Evolutionary conservation across 352 stramenopile genomes (phyloP).

Genomic region (Phytophthora agathidicida): DNA sequence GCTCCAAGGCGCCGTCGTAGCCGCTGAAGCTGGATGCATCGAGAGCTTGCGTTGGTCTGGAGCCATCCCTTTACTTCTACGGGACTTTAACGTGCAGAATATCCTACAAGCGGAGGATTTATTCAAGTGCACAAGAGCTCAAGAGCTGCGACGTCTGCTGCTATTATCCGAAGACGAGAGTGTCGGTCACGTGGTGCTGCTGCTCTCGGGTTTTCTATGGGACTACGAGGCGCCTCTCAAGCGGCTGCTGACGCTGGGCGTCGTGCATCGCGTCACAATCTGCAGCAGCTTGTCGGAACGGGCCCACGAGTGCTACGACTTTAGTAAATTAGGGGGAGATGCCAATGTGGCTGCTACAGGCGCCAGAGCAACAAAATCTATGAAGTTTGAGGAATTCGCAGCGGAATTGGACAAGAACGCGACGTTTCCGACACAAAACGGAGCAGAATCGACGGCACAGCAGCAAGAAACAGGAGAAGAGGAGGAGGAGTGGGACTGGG

Average conservation of each 20-base stretch:
- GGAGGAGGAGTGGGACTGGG: slow-evolving; percentile 64
- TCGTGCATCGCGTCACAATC: slow-evolving; percentile 51
- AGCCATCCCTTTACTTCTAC: slow-evolving; percentile 67
- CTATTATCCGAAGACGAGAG: slow-evolving; percentile 14
- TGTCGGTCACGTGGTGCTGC: slow-evolving; percentile 53
- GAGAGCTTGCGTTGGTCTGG: slow-evolving; percentile 74
- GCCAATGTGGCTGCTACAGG: slow-evolving; percentile 5
- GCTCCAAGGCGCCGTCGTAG: slow-evolving; percentile 54
- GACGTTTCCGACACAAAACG: slow-evolving; percentile 12
- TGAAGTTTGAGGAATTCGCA: slow-evolving; percentile 62
- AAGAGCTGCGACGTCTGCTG: slow-evolving; percentile 30
- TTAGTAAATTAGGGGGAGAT: slow-evolving; percentile 23
- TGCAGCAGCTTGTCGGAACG: slow-evolving; percentile 73
- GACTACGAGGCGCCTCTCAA: slow-evolving; percentile 51
- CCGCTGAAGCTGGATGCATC: slow-evolving; percentile 56
- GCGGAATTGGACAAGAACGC: slow-evolving; percentile 25
- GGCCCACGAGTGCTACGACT: slow-evolving; percentile 74
- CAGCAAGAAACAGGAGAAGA: not conserved
- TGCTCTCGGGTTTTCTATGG: slow-evolving; percentile 69
- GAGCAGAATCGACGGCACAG: slow-evolving; percentile 9
- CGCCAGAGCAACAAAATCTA: slow-evolving; percentile 22
- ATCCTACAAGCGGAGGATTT: slow-evolving; percentile 50
- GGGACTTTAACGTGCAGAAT: slow-evolving; percentile 60
- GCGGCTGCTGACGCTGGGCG: slow-evolving; percentile 43
- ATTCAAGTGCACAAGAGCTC: slow-evolving; percentile 27